Percentiles rank a stretch among this genome's conserved stretches.
phyloP scores from a whole-genome alignment of 495 filamentous ascomycete species.

The Penicillium maclennaniae region DNA sequence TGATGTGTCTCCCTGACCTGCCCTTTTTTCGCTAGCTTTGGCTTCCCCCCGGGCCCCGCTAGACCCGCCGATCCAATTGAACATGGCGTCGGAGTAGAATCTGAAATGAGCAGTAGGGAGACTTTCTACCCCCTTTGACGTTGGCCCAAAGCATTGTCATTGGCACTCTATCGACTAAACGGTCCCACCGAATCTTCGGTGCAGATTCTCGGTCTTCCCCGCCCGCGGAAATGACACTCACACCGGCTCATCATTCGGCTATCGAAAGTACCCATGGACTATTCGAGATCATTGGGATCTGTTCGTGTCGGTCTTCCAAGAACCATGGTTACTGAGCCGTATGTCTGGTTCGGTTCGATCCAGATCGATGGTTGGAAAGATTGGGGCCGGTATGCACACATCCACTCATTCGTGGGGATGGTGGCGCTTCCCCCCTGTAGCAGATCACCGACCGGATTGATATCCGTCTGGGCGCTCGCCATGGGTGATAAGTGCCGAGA shows the following conservation, averaged over 20 bases:
- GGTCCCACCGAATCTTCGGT: background rate
- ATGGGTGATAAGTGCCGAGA: background rate
- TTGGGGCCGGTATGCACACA: too few species aligned
- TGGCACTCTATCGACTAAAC: background rate
- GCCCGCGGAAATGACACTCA: background rate
- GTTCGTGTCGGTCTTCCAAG: background rate
- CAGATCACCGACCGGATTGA: background rate
- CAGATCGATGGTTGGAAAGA: too few species aligned
- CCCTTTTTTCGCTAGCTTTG: conserved; percentile 1
- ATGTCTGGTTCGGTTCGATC: background rate
- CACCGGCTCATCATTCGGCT: background rate
- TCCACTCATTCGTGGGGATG: too few species aligned
- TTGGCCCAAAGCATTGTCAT: background rate
- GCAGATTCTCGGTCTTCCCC: background rate
- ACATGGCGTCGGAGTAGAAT: background rate
- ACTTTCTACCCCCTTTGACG: background rate
- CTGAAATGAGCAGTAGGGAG: background rate
- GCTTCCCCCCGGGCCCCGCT: background rate
- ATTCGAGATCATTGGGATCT: background rate
- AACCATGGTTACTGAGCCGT: background rate
- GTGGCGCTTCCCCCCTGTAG: background rate
- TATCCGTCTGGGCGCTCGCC: background rate
- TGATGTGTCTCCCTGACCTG: conserved; percentile 6
- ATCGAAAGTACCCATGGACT: background rate
- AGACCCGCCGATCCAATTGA: conserved; percentile 6